Base-by-base conservation (phyloP, 2,329 filamentous ascomycete species). In the Fusarium stilboides region DNA sequence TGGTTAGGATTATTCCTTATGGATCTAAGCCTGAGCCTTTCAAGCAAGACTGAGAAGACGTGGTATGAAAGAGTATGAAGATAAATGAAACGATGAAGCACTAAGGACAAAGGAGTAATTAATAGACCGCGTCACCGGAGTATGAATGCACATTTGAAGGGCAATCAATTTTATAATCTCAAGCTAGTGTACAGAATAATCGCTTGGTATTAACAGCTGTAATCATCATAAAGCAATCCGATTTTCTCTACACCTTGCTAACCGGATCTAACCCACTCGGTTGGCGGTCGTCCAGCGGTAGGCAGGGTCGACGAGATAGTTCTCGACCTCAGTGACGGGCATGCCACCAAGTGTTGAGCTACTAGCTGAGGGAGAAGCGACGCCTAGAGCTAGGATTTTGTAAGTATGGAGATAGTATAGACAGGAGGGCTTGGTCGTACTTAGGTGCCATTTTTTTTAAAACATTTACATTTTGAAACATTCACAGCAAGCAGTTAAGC, bases 1-100 rank as follows among this genome's bases (percentile, higher is more conserved):
- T 77, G 73, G 73, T 77, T 8, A 68, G 76, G 10, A 66, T 77
- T 7, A 73, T 77, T 33, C 76, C 76, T 0, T 76, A 77, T 14
- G 76, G 76, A 0, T 71, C 72, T 0, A 60, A 65, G 33, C 75
- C 76, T 1, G n/a, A 72, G 17, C 50, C 62, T 15, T 64, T 53
- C 5, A 24, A 46, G 42, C 61, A 42, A 14, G n/a, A 15, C 1
- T 0, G 7, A 20, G 15, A 22, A 8, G 15, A 15, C 37, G 20
- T 9, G 22, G n/a, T 33, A 15, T 17, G 6, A 9, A 34, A 14
- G 2, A 46, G 26, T 3, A n/a, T 14, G 14, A 14, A 43, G n/a
- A 5, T 42, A 9, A 15, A 43, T 6, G 2, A 36, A 33, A 9
- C 19, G 5, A 13, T 8, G n/a, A n/a, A n/a, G n/a, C n/a, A n/a